phyloP scores from a whole-genome alignment of 73 alveolate genomes.

The Paramecium octaurelia region DNA sequence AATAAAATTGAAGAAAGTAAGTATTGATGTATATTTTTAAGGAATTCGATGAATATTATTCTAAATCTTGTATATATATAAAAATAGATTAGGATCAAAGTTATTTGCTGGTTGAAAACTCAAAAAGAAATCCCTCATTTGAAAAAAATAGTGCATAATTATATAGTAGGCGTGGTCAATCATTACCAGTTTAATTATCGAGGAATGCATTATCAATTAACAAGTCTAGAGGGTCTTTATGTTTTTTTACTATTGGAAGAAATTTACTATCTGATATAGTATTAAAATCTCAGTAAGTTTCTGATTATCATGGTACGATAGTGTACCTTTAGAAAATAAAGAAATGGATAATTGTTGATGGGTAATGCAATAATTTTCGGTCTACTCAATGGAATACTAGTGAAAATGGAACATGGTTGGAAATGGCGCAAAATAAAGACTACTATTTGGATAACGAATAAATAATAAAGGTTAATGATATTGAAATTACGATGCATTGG shows the following conservation, averaged over 20 bases:
- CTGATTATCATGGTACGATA: background rate
- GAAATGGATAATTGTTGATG: background rate
- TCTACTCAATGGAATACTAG: background rate
- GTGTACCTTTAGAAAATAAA: background rate
- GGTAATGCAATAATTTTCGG: background rate
- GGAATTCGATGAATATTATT: background rate
- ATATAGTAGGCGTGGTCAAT: no score
- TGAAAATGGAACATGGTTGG: background rate
- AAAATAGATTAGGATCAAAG: background rate
- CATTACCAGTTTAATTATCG: no score
- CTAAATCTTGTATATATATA: background rate
- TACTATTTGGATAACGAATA: background rate
- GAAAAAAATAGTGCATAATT: background rate
- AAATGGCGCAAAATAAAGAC: background rate
- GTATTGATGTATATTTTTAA: no score
- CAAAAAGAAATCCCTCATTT: background rate
- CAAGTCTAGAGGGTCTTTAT: background rate
- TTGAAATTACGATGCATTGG: background rate
- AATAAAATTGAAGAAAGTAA: background rate
- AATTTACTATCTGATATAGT: background rate
- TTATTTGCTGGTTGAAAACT: background rate
- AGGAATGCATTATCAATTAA: no score
- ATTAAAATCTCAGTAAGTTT: background rate
- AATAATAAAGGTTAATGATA: background rate
- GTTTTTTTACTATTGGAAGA: background rate